Evolutionary conservation across 2,329 filamentous ascomycete genomes (phyloP), one percentile per base, ranked within the genome.

Genomic region (Gaeumannomyces tritici): DNA sequence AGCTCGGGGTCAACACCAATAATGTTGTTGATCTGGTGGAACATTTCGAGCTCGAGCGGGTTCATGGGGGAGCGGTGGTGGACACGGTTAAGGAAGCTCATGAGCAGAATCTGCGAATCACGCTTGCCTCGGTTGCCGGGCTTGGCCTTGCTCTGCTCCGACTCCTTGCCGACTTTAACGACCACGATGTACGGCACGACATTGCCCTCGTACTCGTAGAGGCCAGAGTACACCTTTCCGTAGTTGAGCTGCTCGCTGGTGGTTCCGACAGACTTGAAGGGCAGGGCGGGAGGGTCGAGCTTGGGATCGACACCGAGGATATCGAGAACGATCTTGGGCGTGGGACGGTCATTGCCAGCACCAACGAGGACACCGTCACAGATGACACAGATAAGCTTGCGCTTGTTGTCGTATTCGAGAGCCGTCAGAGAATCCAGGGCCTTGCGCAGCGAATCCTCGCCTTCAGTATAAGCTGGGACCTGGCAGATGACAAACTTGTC

Each of bases 401-500:
- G 84, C 80, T 99, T 99, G 77, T 99, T 97, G 76, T 99, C 95
- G 69, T 99, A 99, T 68, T 96, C 89, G 21, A 99, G 83, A 15
- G 93, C 91, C 21, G 95, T 97, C 64, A 98, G 82, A 1, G 95
- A 98, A 73, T 99, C 95, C 2, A 99, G 82, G 61, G 92, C 93
- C 72, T 96, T 96, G 62, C 95, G 84, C 11, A 99, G 80, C 4
- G 93, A 93, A 70, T 99, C 95, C 79, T 99, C 95, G 69, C 92
- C 95, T 79, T 99, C 95, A 0, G 95, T 99, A 72, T 99, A 99
- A 6, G 95, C 95, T 12, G 95, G 95, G 35, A 99, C 92, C 74
- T 97, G 92, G 75, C 95, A 98, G 67, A 99, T 98, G 69, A 99
- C 93, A 70, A 99, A 99, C 73, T 98, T 99, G 75, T 99, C 95